Percentiles rank a stretch among this genome's conserved stretches.
phyloP scores from a whole-genome alignment of 2,329 filamentous ascomycete species.

The Penicillium sp. region DNA sequence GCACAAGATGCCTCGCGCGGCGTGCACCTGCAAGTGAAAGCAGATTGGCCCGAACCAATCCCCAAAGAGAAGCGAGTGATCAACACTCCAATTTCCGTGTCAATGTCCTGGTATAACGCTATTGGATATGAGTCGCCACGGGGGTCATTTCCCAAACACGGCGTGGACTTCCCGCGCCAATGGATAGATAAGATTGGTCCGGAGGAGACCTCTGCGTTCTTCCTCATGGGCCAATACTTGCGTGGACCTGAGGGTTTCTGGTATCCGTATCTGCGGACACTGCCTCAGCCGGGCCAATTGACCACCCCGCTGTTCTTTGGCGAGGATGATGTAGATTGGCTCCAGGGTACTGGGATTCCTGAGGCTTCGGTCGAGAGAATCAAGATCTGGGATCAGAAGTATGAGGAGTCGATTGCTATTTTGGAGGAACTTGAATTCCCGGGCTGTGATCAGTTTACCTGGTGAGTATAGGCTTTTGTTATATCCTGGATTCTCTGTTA shows the following conservation, averaged over 20 bases:
- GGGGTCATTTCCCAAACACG: slow-evolving; percentile 32
- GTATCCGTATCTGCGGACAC: slow-evolving; percentile 64
- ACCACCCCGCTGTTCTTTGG: slow-evolving; percentile 64
- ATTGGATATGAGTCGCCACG: slow-evolving; percentile 24
- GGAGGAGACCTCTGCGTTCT: slow-evolving; percentile 65
- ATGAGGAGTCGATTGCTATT: slow-evolving; percentile 32
- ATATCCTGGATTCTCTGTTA: not conserved
- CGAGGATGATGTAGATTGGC: slow-evolving; percentile 56
- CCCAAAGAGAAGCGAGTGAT: slow-evolving; percentile 35
- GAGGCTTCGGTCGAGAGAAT: slow-evolving; percentile 35
- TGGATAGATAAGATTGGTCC: slow-evolving; percentile 55
- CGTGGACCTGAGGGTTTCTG: slow-evolving; percentile 60
- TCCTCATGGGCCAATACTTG: slow-evolving; percentile 67
- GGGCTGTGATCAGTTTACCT: slow-evolving; percentile 37
- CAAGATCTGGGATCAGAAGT: slow-evolving; percentile 39
- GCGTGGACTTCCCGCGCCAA: slow-evolving; percentile 46
- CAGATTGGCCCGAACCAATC: slow-evolving; percentile 25
- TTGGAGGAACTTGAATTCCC: slow-evolving; percentile 35
- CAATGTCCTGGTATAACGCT: slow-evolving; percentile 41
- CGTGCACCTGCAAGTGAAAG: slow-evolving; percentile 38
- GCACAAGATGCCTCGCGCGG: slow-evolving; percentile 35
- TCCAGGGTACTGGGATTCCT: slow-evolving; percentile 40
- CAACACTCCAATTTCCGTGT: slow-evolving; percentile 35
- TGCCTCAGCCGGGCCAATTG: slow-evolving; percentile 64
- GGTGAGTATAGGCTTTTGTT: slow-evolving; percentile 28